These are phyloP conservation scores for Globisporangium spiculum DNA, from an alignment of 352 stramenopile species.

Conservation along the genomic window DNA sequence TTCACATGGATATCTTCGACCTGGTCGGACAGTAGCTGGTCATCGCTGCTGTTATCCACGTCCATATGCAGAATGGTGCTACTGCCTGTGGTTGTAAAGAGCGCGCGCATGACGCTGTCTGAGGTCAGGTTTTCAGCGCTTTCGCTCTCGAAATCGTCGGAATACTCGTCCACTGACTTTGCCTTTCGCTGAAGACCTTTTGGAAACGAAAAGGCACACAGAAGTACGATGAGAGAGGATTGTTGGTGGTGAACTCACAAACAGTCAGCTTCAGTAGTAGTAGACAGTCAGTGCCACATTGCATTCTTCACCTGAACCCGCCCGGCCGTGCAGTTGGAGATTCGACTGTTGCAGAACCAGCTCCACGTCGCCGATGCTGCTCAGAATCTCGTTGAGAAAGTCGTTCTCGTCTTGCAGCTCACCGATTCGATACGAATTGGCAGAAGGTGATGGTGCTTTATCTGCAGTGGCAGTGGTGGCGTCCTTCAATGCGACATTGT, in stretches of 20 bases:
- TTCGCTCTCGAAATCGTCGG: slow-evolving; percentile 17
- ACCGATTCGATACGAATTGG: neutral
- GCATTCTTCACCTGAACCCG: neutral
- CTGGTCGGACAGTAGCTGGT: neutral
- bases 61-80: neutral
- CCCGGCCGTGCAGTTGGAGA: neutral
- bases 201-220: neutral
- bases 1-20: slow-evolving; percentile 27
- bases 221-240: neutral
- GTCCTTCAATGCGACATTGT: neutral
- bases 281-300: neutral
- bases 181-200: neutral
- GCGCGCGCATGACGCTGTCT: slow-evolving; percentile 10
- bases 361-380: slow-evolving; percentile 59
- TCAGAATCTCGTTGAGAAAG: slow-evolving; percentile 61
- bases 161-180: slow-evolving; percentile 15
- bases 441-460: neutral
- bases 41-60: neutral
- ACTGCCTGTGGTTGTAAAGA: slow-evolving; percentile 6
- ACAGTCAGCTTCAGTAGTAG: neutral
- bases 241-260: neutral
- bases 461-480: neutral
- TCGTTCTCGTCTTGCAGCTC: slow-evolving; percentile 30
- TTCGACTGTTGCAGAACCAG: slow-evolving; percentile 43
- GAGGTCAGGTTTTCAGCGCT: neutral